These are phyloP conservation scores for Pulchroboletus neoregius DNA, from an alignment of 1,284 basidiomycete species.

Conservation along the genomic window DNA sequence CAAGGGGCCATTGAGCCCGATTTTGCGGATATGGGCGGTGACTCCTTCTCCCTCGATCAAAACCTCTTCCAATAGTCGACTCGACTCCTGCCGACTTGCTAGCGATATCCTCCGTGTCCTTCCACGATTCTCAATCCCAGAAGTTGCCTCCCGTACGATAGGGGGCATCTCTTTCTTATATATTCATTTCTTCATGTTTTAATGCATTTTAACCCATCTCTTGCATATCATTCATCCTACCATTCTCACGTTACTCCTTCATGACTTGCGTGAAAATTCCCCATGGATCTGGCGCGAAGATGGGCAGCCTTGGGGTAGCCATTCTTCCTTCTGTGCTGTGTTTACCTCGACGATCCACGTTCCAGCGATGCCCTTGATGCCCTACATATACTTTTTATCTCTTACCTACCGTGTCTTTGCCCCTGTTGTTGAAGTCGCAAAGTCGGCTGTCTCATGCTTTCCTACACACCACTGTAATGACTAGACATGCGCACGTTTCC, in stretches of 20 bases:
- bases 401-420: slow-evolving; percentile 22
- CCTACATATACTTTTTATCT: slow-evolving; percentile 26
- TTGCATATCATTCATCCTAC: slow-evolving; percentile 35
- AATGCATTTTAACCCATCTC: slow-evolving; percentile 31
- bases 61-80: slow-evolving; percentile 43
- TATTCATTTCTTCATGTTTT: slow-evolving; percentile 19
- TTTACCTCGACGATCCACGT: slow-evolving; percentile 27
- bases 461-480: slow-evolving; percentile 51
- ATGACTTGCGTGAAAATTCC: slow-evolving; percentile 21
- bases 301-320: slow-evolving; percentile 11
- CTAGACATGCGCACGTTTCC: slow-evolving; percentile 56
- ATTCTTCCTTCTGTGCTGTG: slow-evolving; percentile 19
- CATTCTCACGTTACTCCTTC: slow-evolving; percentile 20
- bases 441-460: slow-evolving; percentile 22
- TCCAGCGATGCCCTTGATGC: slow-evolving; percentile 27
- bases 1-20: slow-evolving; percentile 21
- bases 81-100: background rate
- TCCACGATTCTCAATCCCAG: background rate
- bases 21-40: slow-evolving; percentile 50
- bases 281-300: slow-evolving; percentile 12
- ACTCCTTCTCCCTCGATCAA: slow-evolving; percentile 42
- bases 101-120: slow-evolving; percentile 9
- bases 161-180: slow-evolving; percentile 11
- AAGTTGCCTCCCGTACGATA: slow-evolving; percentile 6
- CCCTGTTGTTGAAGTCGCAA: slow-evolving; percentile 24